Conservation (phyloP, 1,284 basidiomycete genomes). For the Moniliophthora roreri region DNA sequence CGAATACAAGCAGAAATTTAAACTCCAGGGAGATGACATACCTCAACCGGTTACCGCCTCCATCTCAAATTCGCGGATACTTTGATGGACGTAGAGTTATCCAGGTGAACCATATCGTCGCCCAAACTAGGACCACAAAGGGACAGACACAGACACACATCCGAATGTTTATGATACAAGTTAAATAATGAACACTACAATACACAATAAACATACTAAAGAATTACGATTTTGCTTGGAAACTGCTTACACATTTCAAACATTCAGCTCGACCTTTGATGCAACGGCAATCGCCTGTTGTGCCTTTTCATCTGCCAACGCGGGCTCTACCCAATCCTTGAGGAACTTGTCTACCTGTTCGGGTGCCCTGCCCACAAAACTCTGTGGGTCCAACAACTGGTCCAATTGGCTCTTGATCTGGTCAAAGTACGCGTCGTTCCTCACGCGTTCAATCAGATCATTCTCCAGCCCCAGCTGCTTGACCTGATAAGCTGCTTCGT, state of each 20-base stretch:
- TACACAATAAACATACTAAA: too few relatives aligned
- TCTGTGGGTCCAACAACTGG: conserved; percentile 75
- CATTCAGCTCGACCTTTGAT: conserved; percentile 50
- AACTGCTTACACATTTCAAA: conserved; percentile 34
- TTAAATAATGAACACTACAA: too few relatives aligned
- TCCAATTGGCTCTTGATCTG: conserved; percentile 67
- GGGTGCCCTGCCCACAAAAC: conserved; percentile 89
- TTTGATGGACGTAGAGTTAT: too few relatives aligned
- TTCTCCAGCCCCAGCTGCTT: conserved; percentile 96
- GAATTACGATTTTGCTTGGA: not conserved
- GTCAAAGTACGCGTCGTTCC: conserved; percentile 58
- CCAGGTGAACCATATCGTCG: too few relatives aligned
- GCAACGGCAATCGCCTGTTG: conserved; percentile 54
- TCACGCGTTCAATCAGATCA: conserved; percentile 91
- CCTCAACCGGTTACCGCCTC: too few relatives aligned
- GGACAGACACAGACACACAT: too few relatives aligned
- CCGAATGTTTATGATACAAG: too few relatives aligned
- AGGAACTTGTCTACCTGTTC: conserved; percentile 93
- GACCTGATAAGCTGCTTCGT: conserved; percentile 93
- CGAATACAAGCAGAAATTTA: conserved; percentile 27
- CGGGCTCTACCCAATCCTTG: conserved; percentile 88
- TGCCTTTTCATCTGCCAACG: conserved; percentile 67
- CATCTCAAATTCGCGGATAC: too few relatives aligned
- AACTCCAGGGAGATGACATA: conserved; percentile 14
- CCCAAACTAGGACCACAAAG: too few relatives aligned